Conservation (phyloP, 202 grass and related monocot genomes). For the Schoenoplectus triqueter region DNA sequence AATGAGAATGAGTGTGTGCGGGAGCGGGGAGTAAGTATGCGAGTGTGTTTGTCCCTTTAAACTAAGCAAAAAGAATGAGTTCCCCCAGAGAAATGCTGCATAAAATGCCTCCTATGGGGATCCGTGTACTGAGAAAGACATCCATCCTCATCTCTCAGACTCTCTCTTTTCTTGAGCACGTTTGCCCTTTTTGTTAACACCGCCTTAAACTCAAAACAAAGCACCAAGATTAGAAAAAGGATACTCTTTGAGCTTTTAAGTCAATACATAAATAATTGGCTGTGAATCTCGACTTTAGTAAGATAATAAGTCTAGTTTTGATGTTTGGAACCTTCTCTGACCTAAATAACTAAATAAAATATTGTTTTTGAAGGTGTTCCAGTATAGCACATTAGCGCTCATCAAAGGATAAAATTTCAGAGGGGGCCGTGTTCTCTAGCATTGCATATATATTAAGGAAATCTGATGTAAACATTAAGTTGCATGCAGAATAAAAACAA, state of each 20-base stretch:
- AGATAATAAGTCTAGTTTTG: conserved; percentile 19
- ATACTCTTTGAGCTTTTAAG: conserved; percentile 24
- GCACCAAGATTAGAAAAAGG: conserved; percentile 37
- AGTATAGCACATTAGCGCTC: too few species aligned
- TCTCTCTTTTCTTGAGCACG: conserved; percentile 20
- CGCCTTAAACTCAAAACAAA: conserved; percentile 30
- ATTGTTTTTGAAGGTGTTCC: background rate
- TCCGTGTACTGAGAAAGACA: conserved; percentile 80
- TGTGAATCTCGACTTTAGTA: conserved; percentile 4
- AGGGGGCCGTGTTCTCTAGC: background rate
- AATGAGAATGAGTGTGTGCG: conserved; percentile 35
- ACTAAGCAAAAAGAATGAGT: conserved; percentile 96
- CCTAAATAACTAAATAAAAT: conserved; percentile 9
- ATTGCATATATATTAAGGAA: background rate
- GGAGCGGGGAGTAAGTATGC: conserved; percentile 24
- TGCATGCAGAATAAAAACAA: background rate
- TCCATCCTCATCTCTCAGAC: conserved; percentile 23
- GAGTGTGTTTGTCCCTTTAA: conserved; percentile 65
- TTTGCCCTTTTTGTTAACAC: conserved; percentile 39
- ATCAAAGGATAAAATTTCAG: background rate
- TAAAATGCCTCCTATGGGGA: conserved; percentile 71
- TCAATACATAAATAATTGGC: conserved; percentile 20
- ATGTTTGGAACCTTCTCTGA: conserved; percentile 1
- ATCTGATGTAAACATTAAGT: background rate
- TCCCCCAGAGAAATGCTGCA: conserved; percentile 61